Conservation (phyloP, 2,329 filamentous ascomycete genomes). For the Lecanoromycetidae sp. region DNA sequence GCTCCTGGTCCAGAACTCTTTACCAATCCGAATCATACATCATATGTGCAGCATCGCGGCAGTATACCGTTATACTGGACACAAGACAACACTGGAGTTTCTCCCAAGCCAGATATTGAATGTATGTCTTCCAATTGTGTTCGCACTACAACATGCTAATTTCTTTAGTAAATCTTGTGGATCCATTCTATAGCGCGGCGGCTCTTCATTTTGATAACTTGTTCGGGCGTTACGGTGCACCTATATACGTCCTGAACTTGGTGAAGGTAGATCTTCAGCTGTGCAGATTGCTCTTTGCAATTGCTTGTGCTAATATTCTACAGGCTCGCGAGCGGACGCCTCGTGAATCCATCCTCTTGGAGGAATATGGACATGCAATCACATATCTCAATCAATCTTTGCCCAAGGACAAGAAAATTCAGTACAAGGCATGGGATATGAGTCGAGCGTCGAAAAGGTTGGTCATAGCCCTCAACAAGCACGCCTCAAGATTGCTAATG, state of each 20-base stretch:
- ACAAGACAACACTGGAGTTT: conserved; percentile 88
- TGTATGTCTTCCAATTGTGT: conserved; percentile 19
- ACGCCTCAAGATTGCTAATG: not conserved
- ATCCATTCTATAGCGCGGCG: conserved; percentile 89
- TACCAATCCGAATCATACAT: conserved; percentile 83
- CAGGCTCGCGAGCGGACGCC: conserved; percentile 68
- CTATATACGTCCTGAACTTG: conserved; percentile 81
- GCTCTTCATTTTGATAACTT: conserved; percentile 91
- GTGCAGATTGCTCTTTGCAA: not conserved
- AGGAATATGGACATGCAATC: conserved; percentile 77
- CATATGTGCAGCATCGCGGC: conserved; percentile 90
- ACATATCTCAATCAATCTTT: conserved; percentile 91
- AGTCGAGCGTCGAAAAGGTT: conserved; percentile 74
- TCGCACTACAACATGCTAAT: not conserved
- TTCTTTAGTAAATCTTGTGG: conserved; percentile 61
- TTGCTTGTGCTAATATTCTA: not conserved
- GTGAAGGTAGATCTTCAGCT: conserved; percentile 68
- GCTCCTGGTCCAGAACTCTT: conserved; percentile 75
- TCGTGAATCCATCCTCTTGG: conserved; percentile 78
- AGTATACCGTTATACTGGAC: conserved; percentile 97
- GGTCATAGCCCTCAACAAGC: not conserved
- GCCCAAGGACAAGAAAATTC: conserved; percentile 69
- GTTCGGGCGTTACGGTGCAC: conserved; percentile 84
- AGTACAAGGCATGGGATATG: conserved; percentile 97
- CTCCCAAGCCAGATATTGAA: conserved; percentile 91